Evolutionary conservation across 2,329 filamentous ascomycete species (phyloP).

Genomic region (Geosmithia flava): DNA sequence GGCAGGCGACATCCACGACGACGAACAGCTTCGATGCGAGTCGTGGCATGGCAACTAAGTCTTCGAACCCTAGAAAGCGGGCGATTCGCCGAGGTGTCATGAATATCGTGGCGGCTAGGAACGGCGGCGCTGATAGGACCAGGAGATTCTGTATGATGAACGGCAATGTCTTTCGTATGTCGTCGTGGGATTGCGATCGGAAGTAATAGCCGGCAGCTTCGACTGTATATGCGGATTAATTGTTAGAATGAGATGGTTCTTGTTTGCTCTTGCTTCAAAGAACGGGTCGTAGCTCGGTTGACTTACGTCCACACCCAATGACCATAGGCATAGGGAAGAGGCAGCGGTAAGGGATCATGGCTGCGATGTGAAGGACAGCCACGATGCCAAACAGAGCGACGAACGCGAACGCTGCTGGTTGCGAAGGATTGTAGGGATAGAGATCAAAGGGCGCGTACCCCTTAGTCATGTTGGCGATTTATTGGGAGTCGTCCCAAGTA

Average conservation of each 20-base stretch:
- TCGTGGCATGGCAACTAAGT: constrained; percentile 20
- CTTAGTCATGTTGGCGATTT: background rate
- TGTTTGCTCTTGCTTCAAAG: background rate
- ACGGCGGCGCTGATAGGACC: constrained; percentile 22
- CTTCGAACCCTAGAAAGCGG: constrained; percentile 16
- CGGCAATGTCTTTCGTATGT: constrained; percentile 17
- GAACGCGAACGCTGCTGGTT: constrained; percentile 7
- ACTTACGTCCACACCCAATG: constrained; percentile 34
- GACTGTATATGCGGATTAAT: constrained; percentile 12
- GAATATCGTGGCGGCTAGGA: constrained; percentile 28
- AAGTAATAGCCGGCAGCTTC: constrained; percentile 31
- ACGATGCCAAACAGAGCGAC: constrained; percentile 19
- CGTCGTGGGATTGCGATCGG: constrained; percentile 26
- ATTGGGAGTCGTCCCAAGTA: no score
- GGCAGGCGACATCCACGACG: constrained; percentile 28
- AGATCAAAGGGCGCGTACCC: constrained; percentile 12
- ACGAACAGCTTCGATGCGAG: constrained; percentile 32
- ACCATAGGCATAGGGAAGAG: constrained; percentile 38
- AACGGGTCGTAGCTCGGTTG: background rate
- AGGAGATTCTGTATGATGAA: constrained; percentile 24
- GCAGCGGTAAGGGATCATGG: constrained; percentile 25
- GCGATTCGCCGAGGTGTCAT: constrained; percentile 24
- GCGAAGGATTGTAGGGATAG: constrained; percentile 35
- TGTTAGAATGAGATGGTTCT: background rate
- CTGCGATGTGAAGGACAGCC: constrained; percentile 22